Base-by-base conservation (phyloP, 345 rosid species). In the Murraya koenigii region DNA sequence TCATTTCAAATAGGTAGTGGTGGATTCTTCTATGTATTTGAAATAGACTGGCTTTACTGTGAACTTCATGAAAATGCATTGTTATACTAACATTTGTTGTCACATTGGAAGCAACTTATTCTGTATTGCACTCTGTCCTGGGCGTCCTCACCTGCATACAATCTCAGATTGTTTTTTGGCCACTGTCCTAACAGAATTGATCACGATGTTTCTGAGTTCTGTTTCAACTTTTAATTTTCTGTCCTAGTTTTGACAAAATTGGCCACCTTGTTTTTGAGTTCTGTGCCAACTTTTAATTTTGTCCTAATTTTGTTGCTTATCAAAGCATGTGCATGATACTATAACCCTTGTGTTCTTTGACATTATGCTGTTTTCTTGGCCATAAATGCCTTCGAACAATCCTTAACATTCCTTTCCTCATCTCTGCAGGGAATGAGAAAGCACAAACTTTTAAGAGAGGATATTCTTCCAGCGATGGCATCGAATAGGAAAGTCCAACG, bases 401-500 rank as follows among this genome's bases (percentile, higher is more conserved):
- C 38, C 30, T 77, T 20, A 41, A 6, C 19, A 33, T 41, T 52
- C 39, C 62, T 19, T 6, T 55, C 55, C 61, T 52, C 70, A 26
- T 66, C 66, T 76, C 72, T 90, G 59, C 86, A 94, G 99, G 98
- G 98, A 82, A 89, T 93, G 91, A 84, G 86, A 85, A 97, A 94
- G 86, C 98, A 91, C 89, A 94, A 89, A 73, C 95, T 94, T 73
- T 82, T 96, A 71, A 81, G 89, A 79, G 93, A 94, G 54, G 97
- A 94, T 81, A 88, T 97, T 85, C 97, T 97, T 77, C 98, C 99
- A 6, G 97, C 98, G 56, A 89, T 92, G 95, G 99, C 98, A 68
- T 86, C 98, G 39, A 97, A 97, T 82, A 85, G 99, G 69, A 97
- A 94, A 86, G 99, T 97, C 54, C 99, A 97, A 86, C 90, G 97